A percentile compares a stretch with the other conserved stretches of the same genome.
Conservation (phyloP, 768 basidiomycete species). For the Postia placenta region DNA sequence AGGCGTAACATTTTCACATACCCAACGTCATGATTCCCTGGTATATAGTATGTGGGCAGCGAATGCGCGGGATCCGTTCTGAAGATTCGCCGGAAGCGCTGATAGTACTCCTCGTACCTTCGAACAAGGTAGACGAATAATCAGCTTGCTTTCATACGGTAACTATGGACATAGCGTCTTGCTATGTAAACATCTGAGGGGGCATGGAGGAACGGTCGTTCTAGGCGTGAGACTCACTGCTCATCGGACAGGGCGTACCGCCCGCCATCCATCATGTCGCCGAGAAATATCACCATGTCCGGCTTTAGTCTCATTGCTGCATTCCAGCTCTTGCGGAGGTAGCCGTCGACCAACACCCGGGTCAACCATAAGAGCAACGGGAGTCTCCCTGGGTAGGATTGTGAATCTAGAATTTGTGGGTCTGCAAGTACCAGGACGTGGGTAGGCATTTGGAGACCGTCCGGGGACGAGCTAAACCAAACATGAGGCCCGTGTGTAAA, state of each 20-base stretch:
- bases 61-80: slow-evolving; percentile 24
- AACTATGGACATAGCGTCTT: not conserved
- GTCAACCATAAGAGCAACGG: slow-evolving; percentile 51
- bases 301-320: slow-evolving; percentile 54
- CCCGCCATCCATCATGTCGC: slow-evolving; percentile 91
- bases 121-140: not conserved
- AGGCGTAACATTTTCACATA: slow-evolving; percentile 28
- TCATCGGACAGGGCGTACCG: slow-evolving; percentile 52
- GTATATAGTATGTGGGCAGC: slow-evolving; percentile 62
- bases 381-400: slow-evolving; percentile 63
- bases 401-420: slow-evolving; percentile 76
- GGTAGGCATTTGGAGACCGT: slow-evolving; percentile 18
- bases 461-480: not conserved
- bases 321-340: slow-evolving; percentile 82
- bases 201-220: not conserved
- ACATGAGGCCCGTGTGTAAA: slow-evolving; percentile 1
- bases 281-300: slow-evolving; percentile 75
- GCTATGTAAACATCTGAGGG: too few species aligned
- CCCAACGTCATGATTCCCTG: slow-evolving; percentile 92
- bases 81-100: slow-evolving; percentile 71
- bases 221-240: slow-evolving; percentile 60
- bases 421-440: slow-evolving; percentile 84
- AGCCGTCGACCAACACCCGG: slow-evolving; percentile 69
- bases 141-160: too few species aligned
- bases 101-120: slow-evolving; percentile 71